Evolutionary conservation across 179 eudicot species (phyloP), one percentile per base, ranked within the genome.

Genomic region (Silene vulgaris): DNA sequence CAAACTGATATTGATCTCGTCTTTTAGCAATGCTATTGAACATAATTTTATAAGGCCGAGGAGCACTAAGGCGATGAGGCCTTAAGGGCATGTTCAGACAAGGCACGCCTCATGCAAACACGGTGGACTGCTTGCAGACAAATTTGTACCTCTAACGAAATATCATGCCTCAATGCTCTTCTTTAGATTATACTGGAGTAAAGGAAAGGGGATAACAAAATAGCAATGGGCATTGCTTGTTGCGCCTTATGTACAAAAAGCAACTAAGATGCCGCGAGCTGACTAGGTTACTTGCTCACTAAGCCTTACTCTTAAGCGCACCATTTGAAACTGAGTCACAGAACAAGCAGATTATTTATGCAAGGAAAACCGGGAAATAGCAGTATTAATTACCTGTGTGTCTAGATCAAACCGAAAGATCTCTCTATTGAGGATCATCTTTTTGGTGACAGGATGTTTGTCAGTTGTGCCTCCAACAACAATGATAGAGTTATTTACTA

Each of bases 401-500:
- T 86, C 89, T 35, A 96, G 84, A 74, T 91, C 82, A 82, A 93
- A 93, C 32, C 87, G 91, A 67, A 91, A 85, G 13, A 91, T 63
- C 82, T 93, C 99, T 76, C 98, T 88, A 76, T 85, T 85, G 71
- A 96, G 83, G 16, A 84, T 85, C 97, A 96, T 96, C 89, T 87
- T 93, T 78, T 96, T 96, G 13, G 98, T 91, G 16, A 59, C 76
- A 2, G 99, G 99, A 79, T 96, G 99, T 82, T 96, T 93, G 21
- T 96, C 97, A n/a, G 98, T 93, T 5, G 99, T 96, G 76, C 99
- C 99, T 69, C 98, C 99, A 63, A 84, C 97, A 66, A 93, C 87
- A 23, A 90, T 71, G 57, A 96, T 81, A 32, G 98, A 91, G 76
- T 84, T 84, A 74, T 93, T 93, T 17, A 93, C 93, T 73, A 89